phyloP scores from a whole-genome alignment of 176 grass and related monocot genomes.

The Poa pratensis region DNA sequence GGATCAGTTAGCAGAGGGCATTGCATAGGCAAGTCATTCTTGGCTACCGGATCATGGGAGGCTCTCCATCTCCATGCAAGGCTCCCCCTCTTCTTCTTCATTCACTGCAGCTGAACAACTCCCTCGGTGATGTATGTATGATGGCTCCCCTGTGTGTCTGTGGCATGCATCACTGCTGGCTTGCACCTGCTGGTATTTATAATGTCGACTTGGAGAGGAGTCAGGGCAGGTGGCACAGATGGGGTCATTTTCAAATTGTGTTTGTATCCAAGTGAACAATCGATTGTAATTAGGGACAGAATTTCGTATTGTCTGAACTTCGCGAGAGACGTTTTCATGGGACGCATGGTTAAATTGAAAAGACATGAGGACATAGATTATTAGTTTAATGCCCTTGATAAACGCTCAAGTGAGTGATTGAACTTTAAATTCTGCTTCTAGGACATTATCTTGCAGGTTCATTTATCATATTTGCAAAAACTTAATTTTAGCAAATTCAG shows the following conservation, averaged over 20 bases:
- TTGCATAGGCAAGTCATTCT: slow-evolving; percentile 73
- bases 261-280: neutral
- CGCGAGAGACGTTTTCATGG: neutral
- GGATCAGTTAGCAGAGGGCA: slow-evolving; percentile 33
- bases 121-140: neutral
- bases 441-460: neutral
- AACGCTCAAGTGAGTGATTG: no score
- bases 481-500: neutral
- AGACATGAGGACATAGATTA: neutral
- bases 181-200: slow-evolving; percentile 41
- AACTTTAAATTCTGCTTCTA: neutral
- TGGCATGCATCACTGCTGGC: slow-evolving; percentile 11
- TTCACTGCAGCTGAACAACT: neutral
- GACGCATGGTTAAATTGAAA: neutral
- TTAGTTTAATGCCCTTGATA: neutral
- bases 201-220: slow-evolving; percentile 26
- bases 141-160: slow-evolving; percentile 31
- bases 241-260: neutral
- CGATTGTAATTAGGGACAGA: neutral
- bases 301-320: neutral
- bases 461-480: neutral
- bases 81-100: slow-evolving; percentile 38
- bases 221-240: slow-evolving; percentile 15
- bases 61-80: slow-evolving; percentile 60
- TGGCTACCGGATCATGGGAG: slow-evolving; percentile 50